Base-by-base conservation (phyloP, 805 yeast species). In the Kodamaea hsintzibuensis region DNA sequence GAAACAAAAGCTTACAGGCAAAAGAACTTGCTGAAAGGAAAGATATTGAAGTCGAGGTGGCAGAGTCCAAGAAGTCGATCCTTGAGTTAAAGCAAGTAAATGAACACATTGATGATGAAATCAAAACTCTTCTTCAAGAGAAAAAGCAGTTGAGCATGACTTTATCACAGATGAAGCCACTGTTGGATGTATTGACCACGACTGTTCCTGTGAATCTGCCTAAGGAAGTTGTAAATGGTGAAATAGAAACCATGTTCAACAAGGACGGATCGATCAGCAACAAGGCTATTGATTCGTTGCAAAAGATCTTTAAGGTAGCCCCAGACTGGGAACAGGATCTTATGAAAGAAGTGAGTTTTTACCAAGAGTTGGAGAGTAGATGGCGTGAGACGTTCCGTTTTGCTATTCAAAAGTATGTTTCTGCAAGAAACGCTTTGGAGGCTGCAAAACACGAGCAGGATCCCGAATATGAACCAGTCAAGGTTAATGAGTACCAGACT, bases 321-420 rank as follows among this genome's bases (percentile, higher is more conserved):
- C 78, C 78, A 9, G 63, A 66, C 3, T 75, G 79, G 80, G 63
- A 62, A 40, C 57, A 56, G 12, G 74, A 72, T 17, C 59, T 74
- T 16, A 47, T 56, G 50, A 59, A 60, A 7, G 77, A 71, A 48
- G 55, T 70, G 9, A 66, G 61, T 8, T 40, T 52, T 40, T 59
- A 62, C 48, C 61, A 61, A 37, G 62, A 64, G 18, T 53, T 63
- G 22, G 78, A 74, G 38, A 50, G 53, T 10, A 61, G 65, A 10
- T 76, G 79, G 77, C 64, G 58, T 38, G 59, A 58, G 1, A 57
- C 63, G 14, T 74, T 65, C 59, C 62, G 63, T 47, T 54, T 57
- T 2, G 75, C 68, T 35, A 62, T 75, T 37, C 61, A 67, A 40
- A 64, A 63, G 44, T 74, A 65, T 57, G 62, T 70, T 5, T 46